These are phyloP conservation scores for Apiotrichum sp. DNA, from an alignment of 1,284 basidiomycete genomes.

Conservation along the genomic window DNA sequence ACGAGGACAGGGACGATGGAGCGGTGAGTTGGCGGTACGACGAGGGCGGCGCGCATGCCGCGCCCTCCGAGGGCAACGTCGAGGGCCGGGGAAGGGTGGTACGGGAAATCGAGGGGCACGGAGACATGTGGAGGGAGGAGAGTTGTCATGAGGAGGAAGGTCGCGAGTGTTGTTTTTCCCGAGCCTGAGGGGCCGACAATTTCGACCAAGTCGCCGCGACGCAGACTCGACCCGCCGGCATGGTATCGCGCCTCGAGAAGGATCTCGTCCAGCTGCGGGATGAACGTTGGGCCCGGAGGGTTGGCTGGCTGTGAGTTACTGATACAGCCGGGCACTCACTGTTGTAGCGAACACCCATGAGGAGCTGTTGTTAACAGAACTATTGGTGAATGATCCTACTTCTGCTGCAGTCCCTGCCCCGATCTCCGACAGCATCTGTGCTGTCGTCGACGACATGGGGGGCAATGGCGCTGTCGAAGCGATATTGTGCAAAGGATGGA, in stretches of 20 bases:
- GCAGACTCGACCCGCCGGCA: constrained; percentile 29
- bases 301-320: constrained; percentile 20
- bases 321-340: constrained; percentile 14
- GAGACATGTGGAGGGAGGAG: constrained; percentile 23
- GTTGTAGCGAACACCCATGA: constrained; percentile 30
- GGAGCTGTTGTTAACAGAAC: constrained; percentile 4
- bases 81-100: neutral
- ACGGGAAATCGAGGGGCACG: constrained; percentile 9
- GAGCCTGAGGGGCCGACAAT: constrained; percentile 39
- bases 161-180: constrained; percentile 26
- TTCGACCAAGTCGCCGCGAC: constrained; percentile 44
- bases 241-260: constrained; percentile 28
- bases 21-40: constrained; percentile 28
- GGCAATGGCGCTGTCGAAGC: neutral
- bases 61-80: constrained; percentile 31
- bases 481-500: neutral
- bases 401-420: constrained; percentile 29
- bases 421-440: constrained; percentile 25
- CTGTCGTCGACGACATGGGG: constrained; percentile 7
- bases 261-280: constrained; percentile 33
- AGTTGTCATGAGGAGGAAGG: constrained; percentile 29
- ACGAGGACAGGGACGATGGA: constrained; percentile 17
- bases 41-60: constrained; percentile 20
- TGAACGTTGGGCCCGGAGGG: constrained; percentile 41
- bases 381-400: constrained; percentile 15